Percentiles rank a stretch among this genome's conserved stretches.
These are phyloP conservation scores for Xerocomellus dryophilus DNA, from an alignment of 768 basidiomycete genomes.

Conservation along the genomic window DNA sequence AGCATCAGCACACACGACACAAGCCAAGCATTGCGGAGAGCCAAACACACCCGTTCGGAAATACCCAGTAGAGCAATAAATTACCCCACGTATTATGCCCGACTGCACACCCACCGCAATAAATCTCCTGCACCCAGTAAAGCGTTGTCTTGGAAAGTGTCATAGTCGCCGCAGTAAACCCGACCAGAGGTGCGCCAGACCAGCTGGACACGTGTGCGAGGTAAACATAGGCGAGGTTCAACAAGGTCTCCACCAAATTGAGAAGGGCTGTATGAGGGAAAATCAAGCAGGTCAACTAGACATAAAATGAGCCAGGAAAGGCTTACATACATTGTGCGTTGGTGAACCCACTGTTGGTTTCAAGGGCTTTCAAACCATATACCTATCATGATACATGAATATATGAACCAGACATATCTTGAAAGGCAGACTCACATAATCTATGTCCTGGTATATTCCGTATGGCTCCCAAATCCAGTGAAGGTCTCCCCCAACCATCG, in stretches of 20 bases:
- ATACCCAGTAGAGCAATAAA: slow-evolving; percentile 60
- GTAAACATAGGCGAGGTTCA: slow-evolving; percentile 77
- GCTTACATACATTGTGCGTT: slow-evolving; percentile 81
- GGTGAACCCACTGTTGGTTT: slow-evolving; percentile 72
- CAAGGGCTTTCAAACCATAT: slow-evolving; percentile 68
- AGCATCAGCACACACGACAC: slow-evolving; percentile 8
- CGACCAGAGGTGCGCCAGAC: slow-evolving; percentile 69
- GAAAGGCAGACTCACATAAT: slow-evolving; percentile 32
- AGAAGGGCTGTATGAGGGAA: slow-evolving; percentile 51
- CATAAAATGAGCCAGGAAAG: background rate
- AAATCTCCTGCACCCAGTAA: slow-evolving; percentile 82
- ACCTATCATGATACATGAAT: slow-evolving; percentile 47
- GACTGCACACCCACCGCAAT: slow-evolving; percentile 64
- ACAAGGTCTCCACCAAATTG: slow-evolving; percentile 74
- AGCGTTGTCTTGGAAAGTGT: slow-evolving; percentile 82
- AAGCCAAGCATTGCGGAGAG: background rate
- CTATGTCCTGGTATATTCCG: slow-evolving; percentile 67
- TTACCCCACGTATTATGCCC: slow-evolving; percentile 65
- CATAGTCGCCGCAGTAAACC: slow-evolving; percentile 70
- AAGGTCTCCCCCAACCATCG: slow-evolving; percentile 83
- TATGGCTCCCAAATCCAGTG: slow-evolving; percentile 94
- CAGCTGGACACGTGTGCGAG: slow-evolving; percentile 59
- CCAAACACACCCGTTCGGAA: slow-evolving; percentile 68
- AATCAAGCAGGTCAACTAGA: background rate
- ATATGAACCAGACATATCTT: slow-evolving; percentile 18